Percentiles rank a stretch among this genome's conserved stretches.
Evolutionary conservation across 805 yeast species (phyloP).

Genomic region (Suhomyces faveliae): DNA sequence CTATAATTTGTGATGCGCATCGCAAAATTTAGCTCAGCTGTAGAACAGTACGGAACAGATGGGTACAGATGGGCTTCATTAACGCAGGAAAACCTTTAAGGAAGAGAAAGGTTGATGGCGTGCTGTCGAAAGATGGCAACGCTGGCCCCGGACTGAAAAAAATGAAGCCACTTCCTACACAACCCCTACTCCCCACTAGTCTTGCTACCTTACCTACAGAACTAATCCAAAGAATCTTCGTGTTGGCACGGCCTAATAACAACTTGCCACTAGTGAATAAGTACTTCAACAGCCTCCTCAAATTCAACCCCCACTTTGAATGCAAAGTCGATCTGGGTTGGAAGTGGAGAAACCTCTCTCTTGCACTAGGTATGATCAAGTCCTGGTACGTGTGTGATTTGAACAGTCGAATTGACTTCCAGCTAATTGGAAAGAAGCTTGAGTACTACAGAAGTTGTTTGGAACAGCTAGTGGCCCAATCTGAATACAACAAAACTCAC

Average conservation of each 20-base stretch:
- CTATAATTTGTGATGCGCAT: conserved; percentile 1
- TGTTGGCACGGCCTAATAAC: conserved; percentile 32
- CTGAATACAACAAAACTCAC: neutral
- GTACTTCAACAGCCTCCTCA: conserved; percentile 26
- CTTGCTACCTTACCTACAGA: conserved; percentile 44
- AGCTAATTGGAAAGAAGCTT: conserved; percentile 13
- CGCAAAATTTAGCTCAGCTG: neutral
- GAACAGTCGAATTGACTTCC: conserved; percentile 15
- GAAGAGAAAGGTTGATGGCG: conserved; percentile 2
- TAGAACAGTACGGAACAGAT: neutral
- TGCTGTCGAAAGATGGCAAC: too few species aligned
- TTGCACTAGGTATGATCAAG: conserved; percentile 22
- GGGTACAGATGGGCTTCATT: conserved; percentile 24
- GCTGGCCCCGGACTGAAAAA: neutral
- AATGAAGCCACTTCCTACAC: neutral
- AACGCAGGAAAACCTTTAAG: conserved; percentile 23
- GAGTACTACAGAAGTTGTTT: conserved; percentile 10
- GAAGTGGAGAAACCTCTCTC: conserved; percentile 19
- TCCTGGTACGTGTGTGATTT: conserved; percentile 20
- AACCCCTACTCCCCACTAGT: neutral
- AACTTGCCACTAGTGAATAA: conserved; percentile 35
- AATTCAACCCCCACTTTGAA: conserved; percentile 10
- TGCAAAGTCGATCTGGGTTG: neutral
- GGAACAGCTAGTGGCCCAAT: neutral
- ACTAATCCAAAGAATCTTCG: conserved; percentile 38